Evolutionary conservation across 768 basidiomycete genomes (phyloP).

Genomic region (Suillus weaverae): DNA sequence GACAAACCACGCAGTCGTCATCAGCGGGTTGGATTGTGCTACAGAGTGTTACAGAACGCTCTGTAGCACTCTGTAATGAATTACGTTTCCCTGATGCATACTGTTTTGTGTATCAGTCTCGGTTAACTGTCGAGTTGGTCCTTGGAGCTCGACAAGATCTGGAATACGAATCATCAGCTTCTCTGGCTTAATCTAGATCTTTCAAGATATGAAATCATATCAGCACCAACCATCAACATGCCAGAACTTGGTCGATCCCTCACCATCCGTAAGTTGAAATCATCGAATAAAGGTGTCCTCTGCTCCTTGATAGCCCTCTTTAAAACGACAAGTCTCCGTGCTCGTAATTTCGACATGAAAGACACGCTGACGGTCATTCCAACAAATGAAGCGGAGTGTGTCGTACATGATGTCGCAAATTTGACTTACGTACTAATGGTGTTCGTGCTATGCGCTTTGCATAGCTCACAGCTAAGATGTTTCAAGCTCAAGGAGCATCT

Average conservation of each 20-base stretch:
- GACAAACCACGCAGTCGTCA: neutral
- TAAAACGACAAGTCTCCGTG: slow-evolving; percentile 3
- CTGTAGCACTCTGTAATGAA: too few species aligned
- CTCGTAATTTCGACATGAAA: slow-evolving; percentile 11
- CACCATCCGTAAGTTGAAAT: neutral
- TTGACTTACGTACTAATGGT: neutral
- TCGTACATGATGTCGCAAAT: neutral
- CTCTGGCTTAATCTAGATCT: neutral
- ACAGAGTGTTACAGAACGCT: too few species aligned
- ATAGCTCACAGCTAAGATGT: neutral
- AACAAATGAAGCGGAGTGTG: slow-evolving; percentile 3
- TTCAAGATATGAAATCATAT: neutral
- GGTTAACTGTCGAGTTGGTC: neutral
- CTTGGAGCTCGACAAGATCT: neutral
- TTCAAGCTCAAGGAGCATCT: neutral
- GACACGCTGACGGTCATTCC: neutral
- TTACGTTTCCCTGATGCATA: too few species aligned
- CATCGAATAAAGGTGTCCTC: neutral
- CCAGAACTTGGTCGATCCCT: neutral
- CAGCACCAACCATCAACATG: neutral
- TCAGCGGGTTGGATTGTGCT: too few species aligned
- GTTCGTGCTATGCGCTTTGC: neutral
- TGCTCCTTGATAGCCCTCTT: slow-evolving; percentile 6
- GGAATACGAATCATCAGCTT: neutral
- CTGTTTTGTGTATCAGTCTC: neutral